Evolutionary conservation across 805 yeast genomes (phyloP).

Genomic region (Yarrowia divulgata): DNA sequence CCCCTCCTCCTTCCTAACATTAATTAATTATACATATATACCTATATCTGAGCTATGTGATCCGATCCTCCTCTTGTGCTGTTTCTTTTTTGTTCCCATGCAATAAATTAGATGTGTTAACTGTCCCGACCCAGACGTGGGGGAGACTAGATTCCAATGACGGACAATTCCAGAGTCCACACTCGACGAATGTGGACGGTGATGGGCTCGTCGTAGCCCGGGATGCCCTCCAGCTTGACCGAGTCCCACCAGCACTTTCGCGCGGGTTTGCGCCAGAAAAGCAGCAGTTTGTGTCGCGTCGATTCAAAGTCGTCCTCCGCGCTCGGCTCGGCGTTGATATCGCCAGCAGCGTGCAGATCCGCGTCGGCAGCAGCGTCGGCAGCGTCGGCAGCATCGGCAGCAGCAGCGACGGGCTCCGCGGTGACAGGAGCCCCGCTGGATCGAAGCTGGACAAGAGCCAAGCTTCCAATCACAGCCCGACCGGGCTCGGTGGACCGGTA

Average conservation of each 20-base stretch:
- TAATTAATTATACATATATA: conserved; percentile 17
- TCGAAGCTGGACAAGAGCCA: conserved; percentile 67
- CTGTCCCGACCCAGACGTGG: neutral
- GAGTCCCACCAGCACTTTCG: conserved; percentile 97
- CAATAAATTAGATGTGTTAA: conserved; percentile 26
- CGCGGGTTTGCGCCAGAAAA: conserved; percentile 98
- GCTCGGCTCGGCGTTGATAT: neutral
- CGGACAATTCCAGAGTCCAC: conserved; percentile 94
- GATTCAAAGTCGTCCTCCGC: conserved; percentile 42
- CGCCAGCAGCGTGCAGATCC: neutral
- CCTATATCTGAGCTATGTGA: conserved; percentile 15
- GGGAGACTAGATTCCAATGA: conserved; percentile 67
- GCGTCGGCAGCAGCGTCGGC: neutral
- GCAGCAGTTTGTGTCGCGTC: conserved; percentile 66
- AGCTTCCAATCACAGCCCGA: conserved; percentile 83
- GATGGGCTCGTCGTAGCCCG: conserved; percentile 54
- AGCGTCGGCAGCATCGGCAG: neutral
- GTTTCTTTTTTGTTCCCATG: conserved; percentile 11
- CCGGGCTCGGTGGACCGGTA: conserved; percentile 85
- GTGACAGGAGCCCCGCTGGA: neutral
- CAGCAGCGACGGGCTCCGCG: neutral
- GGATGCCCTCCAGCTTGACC: conserved; percentile 50
- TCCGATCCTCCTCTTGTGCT: neutral
- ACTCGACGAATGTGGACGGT: conserved; percentile 89
- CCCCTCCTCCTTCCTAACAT: neutral